Conservation (phyloP, 2,329 filamentous ascomycete species). For the Westerdykella aurantiaca region DNA sequence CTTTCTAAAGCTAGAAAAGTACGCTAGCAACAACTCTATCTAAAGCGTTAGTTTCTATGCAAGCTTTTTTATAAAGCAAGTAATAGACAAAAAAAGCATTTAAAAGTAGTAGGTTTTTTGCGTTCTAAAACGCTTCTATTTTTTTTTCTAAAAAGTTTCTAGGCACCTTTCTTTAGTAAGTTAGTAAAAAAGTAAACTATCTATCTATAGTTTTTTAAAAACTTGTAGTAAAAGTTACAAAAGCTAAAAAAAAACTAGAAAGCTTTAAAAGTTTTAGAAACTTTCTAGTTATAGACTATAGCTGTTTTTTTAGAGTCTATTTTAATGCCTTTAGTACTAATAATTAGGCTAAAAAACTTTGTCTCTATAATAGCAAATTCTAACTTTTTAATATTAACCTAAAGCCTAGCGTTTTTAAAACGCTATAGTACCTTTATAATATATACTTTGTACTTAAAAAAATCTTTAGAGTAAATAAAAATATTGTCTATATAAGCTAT, state of each 20-base stretch:
- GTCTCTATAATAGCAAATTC: slow-evolving; percentile 3
- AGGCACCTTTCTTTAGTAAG: slow-evolving; percentile 2
- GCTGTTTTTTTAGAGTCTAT: slow-evolving; percentile 8
- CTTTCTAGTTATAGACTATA: slow-evolving; percentile 15
- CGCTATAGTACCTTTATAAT: slow-evolving; percentile 1
- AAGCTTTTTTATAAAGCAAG: slow-evolving; percentile 4
- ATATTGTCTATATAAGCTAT: slow-evolving; percentile 19
- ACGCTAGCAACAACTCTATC: not conserved
- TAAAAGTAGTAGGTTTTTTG: not conserved
- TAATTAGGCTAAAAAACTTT: slow-evolving; percentile 5
- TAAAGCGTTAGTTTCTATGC: not conserved
- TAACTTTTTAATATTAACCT: slow-evolving; percentile 4
- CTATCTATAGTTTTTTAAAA: slow-evolving; percentile 16
- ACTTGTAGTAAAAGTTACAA: slow-evolving; percentile 30
- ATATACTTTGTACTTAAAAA: slow-evolving; percentile 1
- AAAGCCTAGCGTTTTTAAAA: not conserved
- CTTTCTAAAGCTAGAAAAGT: not conserved
- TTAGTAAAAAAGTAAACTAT: slow-evolving; percentile 1
- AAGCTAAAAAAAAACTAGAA: slow-evolving; percentile 27
- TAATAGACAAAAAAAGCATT: not conserved
- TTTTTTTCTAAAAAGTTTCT: slow-evolving; percentile 6
- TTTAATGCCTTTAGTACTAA: not conserved
- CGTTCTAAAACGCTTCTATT: not conserved
- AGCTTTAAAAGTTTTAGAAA: slow-evolving; percentile 11
- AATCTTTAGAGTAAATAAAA: slow-evolving; percentile 12